These are phyloP conservation scores for Solanum appendiculatum DNA, from an alignment of 257 asterid species.

Conservation along the genomic window DNA sequence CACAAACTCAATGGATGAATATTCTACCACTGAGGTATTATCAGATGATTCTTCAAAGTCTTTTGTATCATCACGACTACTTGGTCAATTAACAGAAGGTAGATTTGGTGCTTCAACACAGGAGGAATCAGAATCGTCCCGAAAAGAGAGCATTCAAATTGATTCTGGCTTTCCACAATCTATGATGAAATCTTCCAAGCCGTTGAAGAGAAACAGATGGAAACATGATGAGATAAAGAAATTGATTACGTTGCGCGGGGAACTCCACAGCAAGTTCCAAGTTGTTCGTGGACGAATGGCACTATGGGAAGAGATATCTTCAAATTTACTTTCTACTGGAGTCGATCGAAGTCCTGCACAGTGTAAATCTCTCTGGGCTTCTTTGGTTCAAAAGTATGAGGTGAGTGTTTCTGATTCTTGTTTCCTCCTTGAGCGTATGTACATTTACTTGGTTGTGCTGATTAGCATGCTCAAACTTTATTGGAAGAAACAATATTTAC, in stretches of 20 bases:
- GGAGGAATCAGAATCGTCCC: constrained; percentile 15
- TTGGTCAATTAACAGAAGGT: constrained; percentile 7
- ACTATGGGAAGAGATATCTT: constrained; percentile 96
- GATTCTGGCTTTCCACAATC: constrained; percentile 31
- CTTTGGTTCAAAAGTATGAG: constrained; percentile 91
- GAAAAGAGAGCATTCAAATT: constrained; percentile 27
- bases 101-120: constrained; percentile 21
- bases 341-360: constrained; percentile 71
- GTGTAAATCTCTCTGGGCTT: constrained; percentile 95
- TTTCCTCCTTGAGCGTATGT: not conserved
- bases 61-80: constrained; percentile 20
- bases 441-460: not conserved
- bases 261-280: constrained; percentile 79
- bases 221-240: constrained; percentile 77
- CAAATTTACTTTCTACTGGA: constrained; percentile 52
- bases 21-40: constrained; percentile 11
- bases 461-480: not conserved
- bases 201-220: constrained; percentile 77
- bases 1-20: constrained; percentile 18
- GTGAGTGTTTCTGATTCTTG: constrained; percentile 24
- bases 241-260: constrained; percentile 72
- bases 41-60: constrained; percentile 50
- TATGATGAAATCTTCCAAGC: constrained; percentile 34
- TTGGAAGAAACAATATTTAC: not conserved
- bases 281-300: constrained; percentile 89